phyloP scores from a whole-genome alignment of 2,329 filamentous ascomycete species.

The Trichothecium sympodiale region DNA sequence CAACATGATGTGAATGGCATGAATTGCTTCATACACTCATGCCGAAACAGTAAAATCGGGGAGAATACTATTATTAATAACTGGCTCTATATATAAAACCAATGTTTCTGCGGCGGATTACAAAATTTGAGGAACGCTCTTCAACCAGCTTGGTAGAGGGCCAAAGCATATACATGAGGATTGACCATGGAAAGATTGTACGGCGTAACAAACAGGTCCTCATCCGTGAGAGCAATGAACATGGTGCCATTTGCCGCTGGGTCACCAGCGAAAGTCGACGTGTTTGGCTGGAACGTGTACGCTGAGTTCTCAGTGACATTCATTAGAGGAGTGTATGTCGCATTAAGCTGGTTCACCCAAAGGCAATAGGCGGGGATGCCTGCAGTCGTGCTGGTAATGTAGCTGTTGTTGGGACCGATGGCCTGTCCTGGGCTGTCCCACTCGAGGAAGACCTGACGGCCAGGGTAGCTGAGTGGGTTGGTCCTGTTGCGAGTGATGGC shows the following conservation, averaged over 20 bases:
- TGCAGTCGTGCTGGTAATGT: conserved; percentile 54
- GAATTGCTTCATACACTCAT: no score
- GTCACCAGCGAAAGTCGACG: conserved; percentile 55
- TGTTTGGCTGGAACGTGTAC: conserved; percentile 62
- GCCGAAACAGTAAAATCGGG: no score
- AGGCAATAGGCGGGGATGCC: conserved; percentile 53
- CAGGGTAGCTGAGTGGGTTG: conserved; percentile 62
- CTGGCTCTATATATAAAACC: no score
- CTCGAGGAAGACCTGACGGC: conserved; percentile 56
- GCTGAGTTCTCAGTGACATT: conserved; percentile 38
- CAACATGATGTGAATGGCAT: no score
- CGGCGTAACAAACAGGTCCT: conserved; percentile 56
- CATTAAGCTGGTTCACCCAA: conserved; percentile 69
- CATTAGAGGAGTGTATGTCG: conserved; percentile 56
- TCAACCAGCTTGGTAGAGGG: conserved; percentile 69
- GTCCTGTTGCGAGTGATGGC: conserved; percentile 59
- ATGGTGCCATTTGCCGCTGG: conserved; percentile 67
- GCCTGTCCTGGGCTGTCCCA: conserved; percentile 62
- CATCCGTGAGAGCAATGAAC: conserved; percentile 67
- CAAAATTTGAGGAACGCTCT: neutral
- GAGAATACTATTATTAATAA: no score
- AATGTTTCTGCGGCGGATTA: no score
- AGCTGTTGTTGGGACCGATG: conserved; percentile 74
- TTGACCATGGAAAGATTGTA: conserved; percentile 69
- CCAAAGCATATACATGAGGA: conserved; percentile 63